Evolutionary conservation across 2,329 filamentous ascomycete genomes (phyloP).

Genomic region (Neurospora crassa): DNA sequence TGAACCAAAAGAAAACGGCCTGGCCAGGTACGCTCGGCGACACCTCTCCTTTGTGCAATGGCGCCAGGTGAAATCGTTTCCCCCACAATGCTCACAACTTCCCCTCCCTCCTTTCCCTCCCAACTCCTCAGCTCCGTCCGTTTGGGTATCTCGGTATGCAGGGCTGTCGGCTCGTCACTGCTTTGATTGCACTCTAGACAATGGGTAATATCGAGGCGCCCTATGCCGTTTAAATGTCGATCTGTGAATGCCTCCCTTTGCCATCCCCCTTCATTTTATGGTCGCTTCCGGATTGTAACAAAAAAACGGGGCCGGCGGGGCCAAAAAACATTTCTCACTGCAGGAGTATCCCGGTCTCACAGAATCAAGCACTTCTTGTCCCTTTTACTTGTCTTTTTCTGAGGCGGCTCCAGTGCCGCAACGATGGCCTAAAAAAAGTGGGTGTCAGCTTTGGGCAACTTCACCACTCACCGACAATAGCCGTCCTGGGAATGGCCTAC

Average conservation of each 20-base stretch:
- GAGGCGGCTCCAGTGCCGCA: slow-evolving; percentile 81
- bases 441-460: slow-evolving; percentile 10
- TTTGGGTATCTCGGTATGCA: background rate
- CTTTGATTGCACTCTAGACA: background rate
- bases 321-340: background rate
- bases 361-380: slow-evolving; percentile 61
- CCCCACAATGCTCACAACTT: background rate
- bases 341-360: slow-evolving; percentile 28
- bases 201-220: background rate
- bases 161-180: background rate
- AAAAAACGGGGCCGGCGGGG: background rate
- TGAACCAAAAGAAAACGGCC: background rate
- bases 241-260: background rate
- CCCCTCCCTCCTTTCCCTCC: background rate
- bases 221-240: background rate
- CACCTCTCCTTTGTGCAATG: background rate
- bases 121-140: background rate
- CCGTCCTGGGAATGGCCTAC: slow-evolving; percentile 38
- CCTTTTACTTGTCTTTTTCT: slow-evolving; percentile 60
- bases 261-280: background rate
- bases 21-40: background rate
- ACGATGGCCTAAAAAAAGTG: slow-evolving; percentile 67
- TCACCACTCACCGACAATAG: background rate
- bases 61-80: background rate
- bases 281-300: background rate